These are phyloP conservation scores for Alternaria panax DNA, from an alignment of 2,329 filamentous ascomycete genomes.

Conservation along the genomic window DNA sequence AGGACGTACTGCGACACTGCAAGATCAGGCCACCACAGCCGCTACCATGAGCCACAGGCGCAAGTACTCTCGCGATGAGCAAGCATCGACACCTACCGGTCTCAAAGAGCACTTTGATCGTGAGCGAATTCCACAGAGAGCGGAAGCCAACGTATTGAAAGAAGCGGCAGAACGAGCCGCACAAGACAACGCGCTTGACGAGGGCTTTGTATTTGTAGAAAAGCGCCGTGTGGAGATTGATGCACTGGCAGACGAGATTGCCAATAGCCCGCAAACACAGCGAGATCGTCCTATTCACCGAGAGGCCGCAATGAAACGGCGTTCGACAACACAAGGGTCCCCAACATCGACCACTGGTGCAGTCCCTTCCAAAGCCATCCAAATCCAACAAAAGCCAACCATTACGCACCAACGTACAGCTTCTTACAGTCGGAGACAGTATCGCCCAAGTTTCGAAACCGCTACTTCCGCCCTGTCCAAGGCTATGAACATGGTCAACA, in stretches of 20 bases:
- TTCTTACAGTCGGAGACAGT: slow-evolving; percentile 81
- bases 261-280: slow-evolving; percentile 73
- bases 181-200: slow-evolving; percentile 87
- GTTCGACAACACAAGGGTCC: slow-evolving; percentile 78
- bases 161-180: slow-evolving; percentile 71
- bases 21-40: slow-evolving; percentile 46
- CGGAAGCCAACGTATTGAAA: slow-evolving; percentile 48
- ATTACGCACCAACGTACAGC: slow-evolving; percentile 72
- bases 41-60: slow-evolving; percentile 63
- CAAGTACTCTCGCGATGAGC: slow-evolving; percentile 63
- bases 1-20: slow-evolving; percentile 48
- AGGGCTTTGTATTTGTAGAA: slow-evolving; percentile 95
- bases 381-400: slow-evolving; percentile 73
- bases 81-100: slow-evolving; percentile 54
- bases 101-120: slow-evolving; percentile 58
- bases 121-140: slow-evolving; percentile 52
- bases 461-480: slow-evolving; percentile 93
- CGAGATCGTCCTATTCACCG: slow-evolving; percentile 59
- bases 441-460: slow-evolving; percentile 74
- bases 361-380: slow-evolving; percentile 75
- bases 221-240: slow-evolving; percentile 96
- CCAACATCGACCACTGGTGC: slow-evolving; percentile 74
- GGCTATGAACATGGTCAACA: slow-evolving; percentile 91
- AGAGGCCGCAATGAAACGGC: slow-evolving; percentile 71
- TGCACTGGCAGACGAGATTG: slow-evolving; percentile 93